A percentile compares a stretch with the other conserved stretches of the same genome.
Conservation (phyloP, 495 filamentous ascomycete species). For the Hypoxylon fuscum region DNA sequence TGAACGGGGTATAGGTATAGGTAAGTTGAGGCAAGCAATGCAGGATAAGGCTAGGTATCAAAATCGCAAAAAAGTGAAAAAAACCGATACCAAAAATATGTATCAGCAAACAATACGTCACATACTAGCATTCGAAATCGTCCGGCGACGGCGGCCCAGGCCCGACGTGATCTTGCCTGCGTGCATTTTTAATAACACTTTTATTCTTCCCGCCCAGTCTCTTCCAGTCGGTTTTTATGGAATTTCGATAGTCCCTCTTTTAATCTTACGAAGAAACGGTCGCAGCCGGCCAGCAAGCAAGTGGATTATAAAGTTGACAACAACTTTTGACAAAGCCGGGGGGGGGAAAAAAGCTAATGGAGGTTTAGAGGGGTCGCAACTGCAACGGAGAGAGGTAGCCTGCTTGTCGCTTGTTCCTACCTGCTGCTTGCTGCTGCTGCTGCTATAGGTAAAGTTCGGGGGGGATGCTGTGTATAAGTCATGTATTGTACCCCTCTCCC, state of each 20-base stretch:
- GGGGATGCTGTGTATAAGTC: conserved; percentile 4
- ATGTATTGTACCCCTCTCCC: conserved; percentile 30
- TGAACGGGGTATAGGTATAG: too few species aligned
- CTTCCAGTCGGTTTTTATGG: too few species aligned
- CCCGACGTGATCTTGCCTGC: conserved; percentile 41
- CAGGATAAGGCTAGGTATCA: too few species aligned
- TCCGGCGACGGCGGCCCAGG: conserved; percentile 41
- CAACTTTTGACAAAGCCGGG: too few species aligned
- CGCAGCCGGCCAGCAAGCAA: neutral
- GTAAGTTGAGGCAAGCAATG: too few species aligned
- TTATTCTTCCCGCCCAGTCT: conserved; percentile 9
- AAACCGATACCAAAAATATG: neutral
- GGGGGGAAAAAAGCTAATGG: too few species aligned
- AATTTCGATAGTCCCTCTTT: too few species aligned
- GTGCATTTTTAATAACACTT: conserved; percentile 28
- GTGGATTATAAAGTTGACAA: too few species aligned
- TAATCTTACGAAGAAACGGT: neutral
- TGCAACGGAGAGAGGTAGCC: conserved; percentile 10
- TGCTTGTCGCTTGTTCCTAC: neutral
- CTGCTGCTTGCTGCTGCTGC: neutral
- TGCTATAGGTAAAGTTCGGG: conserved; percentile 5
- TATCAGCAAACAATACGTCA: conserved; percentile 10
- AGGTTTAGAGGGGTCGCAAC: conserved; percentile 23
- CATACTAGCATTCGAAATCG: conserved; percentile 46
- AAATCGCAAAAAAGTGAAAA: neutral